phyloP scores from a whole-genome alignment of 1,284 basidiomycete genomes.

The Golubevia pallescens region DNA sequence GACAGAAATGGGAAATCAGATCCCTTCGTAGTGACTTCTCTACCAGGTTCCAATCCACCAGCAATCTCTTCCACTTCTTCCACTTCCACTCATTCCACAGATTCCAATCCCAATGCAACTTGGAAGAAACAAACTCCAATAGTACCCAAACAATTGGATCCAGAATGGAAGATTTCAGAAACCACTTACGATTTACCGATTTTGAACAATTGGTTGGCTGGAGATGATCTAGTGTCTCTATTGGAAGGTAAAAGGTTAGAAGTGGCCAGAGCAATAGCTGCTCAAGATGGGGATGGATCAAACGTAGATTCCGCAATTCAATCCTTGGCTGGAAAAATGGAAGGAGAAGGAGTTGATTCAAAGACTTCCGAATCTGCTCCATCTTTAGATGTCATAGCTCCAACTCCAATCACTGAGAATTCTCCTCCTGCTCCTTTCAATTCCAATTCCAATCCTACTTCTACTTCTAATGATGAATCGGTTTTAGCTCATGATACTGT shows the following conservation, averaged over 20 bases:
- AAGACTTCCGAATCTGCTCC: neutral
- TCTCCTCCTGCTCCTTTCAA: neutral
- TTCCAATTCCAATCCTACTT: slow-evolving; percentile 3
- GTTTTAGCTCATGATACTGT: too few species aligned
- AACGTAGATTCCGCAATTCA: neutral
- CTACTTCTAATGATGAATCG: too few species aligned
- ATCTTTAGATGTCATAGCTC: neutral
- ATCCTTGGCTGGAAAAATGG: too few species aligned
- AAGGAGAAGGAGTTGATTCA: too few species aligned
- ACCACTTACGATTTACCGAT: slow-evolving; percentile 47
- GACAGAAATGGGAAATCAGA: slow-evolving; percentile 51
- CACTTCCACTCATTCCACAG: neutral
- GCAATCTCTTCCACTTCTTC: slow-evolving; percentile 5
- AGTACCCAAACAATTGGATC: slow-evolving; percentile 41
- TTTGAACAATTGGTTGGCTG: slow-evolving; percentile 30
- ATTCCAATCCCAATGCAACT: neutral
- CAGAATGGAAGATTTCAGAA: slow-evolving; percentile 35
- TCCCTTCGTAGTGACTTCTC: slow-evolving; percentile 44
- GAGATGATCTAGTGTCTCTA: neutral
- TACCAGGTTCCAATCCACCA: slow-evolving; percentile 2
- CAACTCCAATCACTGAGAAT: too few species aligned
- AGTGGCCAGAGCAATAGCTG: neutral
- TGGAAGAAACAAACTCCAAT: slow-evolving; percentile 24
- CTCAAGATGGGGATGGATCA: neutral
- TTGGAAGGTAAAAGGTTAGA: neutral